Base-by-base conservation (phyloP, 1,284 basidiomycete genomes). In the Pseudozyma hubeiensis region DNA sequence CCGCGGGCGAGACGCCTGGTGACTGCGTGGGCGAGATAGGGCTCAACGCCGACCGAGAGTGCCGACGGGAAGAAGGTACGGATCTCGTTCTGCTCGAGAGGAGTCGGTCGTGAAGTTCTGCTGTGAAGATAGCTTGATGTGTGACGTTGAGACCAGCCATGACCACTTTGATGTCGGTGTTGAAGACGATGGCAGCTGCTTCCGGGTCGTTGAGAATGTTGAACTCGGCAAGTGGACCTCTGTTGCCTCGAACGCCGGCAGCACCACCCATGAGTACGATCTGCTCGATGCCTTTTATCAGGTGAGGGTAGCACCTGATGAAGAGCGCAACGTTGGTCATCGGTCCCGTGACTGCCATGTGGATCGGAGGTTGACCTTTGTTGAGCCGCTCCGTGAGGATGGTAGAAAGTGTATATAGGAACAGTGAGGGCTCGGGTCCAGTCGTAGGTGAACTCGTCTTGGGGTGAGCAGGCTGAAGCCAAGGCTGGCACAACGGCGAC, bases 381-480 rank as follows among this genome's bases (percentile, higher is more conserved):
- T 59, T 63, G 40, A 72, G 63, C 0, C 83, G 64, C 5, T 69
- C 49, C 11, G 85, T 87, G 55, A 93, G 85, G 3, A 88, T 87
- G n/a, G 55, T 63, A 1, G 75, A 62, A 41, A 77, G 70, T n/a
- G 70, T 64, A 51, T 70, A 59, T n/a, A 76, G 63, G n/a, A 72
- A 72, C 34, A 66, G 59, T n/a, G 63, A 62, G 17, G 75, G 75
- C 35, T 73, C 66, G 13, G 65, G 66, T 5, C 63, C 58, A 4
- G 65, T 65, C 6, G 65, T 64, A 0, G 73, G 68, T 3, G 72
- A 66, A 67, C 67, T 75, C 17, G 63, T 66, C 40, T 49, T 65
- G 2, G 63, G 62, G 7, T 61, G 47, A 10, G 55, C 43, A 34
- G 67, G 67, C 1, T 66, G 52, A 16, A 71, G 64, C 67, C 67